Evolutionary conservation across 2,329 filamentous ascomycete genomes (phyloP), one percentile per base, ranked within the genome.

Genomic region (Ophiocordyceps camponoti-leonardi): DNA sequence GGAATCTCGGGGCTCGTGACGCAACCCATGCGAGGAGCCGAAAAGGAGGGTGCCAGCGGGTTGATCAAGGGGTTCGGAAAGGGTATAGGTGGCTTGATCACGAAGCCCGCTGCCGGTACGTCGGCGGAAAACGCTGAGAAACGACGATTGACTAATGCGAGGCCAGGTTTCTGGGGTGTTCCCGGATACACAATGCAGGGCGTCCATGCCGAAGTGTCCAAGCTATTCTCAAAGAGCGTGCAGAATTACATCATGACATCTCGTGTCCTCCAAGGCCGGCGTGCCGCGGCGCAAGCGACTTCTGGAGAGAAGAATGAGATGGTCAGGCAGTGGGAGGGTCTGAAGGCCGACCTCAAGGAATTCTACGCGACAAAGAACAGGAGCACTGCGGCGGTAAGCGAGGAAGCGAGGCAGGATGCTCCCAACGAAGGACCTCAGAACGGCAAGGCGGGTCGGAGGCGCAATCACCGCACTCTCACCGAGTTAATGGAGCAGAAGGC

Each of bases 131-230:
- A 7, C 2, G 35, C 18, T 19, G 16, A 39, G 10, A 28, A 28
- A 28, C 26, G n/a, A 19, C 6, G 11, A 22, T 2, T 1, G 11
- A 20, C 46, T 47, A 30, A 30, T 31, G 49, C 46, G 22, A 16
- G 5, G 41, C 23, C 48, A 71, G 78, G 72, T 6, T 60, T 83
- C 16, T 84, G 77, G 75, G 75, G 76, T 1, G 62, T 93, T 4
- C 84, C 86, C 0, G 87, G 81, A 6, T 93, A 92, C 56, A 75
- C 84, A 4, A 82, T 88, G 69, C 84, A 88, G 58, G 87, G 87
- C 2, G 69, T 92, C 1, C 79, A 90, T 54, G 83, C 83, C 39
- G 82, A 90, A 58, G 70, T 92, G 45, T 72, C 79, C 49, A 86
- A 81, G 50, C 63, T 73, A 42, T 81, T 86, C 52, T 77, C 80